Conservation (phyloP, 2,329 filamentous ascomycete species). For the Aureobasidium lini region DNA sequence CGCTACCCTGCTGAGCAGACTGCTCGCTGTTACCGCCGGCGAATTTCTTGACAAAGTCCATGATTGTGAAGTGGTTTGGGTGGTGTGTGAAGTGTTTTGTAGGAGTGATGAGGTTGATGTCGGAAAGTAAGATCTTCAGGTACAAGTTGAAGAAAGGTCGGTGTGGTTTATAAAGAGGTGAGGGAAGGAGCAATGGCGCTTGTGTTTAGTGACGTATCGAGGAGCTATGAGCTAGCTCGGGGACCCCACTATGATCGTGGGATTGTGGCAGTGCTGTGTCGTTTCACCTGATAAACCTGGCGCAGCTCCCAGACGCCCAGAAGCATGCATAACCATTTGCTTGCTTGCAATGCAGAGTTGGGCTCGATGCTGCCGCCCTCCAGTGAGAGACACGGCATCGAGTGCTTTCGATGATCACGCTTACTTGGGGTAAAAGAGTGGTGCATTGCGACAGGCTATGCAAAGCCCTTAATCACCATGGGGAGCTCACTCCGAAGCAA, state of each 20-base stretch:
- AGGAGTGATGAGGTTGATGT: neutral
- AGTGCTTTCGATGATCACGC: too few species aligned
- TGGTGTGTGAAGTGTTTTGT: neutral
- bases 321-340: neutral
- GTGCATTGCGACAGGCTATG: too few species aligned
- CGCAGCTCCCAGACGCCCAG: neutral
- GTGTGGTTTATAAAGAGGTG: neutral
- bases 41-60: slow-evolving; percentile 44
- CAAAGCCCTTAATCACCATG: too few species aligned
- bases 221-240: neutral
- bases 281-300: slow-evolving; percentile 4
- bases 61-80: slow-evolving; percentile 20
- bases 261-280: slow-evolving; percentile 1
- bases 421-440: too few species aligned
- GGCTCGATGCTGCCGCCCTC: too few species aligned
- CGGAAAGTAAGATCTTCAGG: neutral
- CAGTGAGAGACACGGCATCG: too few species aligned
- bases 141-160: neutral
- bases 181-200: neutral
- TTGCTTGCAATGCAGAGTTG: neutral
- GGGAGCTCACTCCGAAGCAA: too few species aligned
- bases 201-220: neutral
- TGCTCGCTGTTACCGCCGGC: slow-evolving; percentile 27
- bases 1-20: slow-evolving; percentile 17
- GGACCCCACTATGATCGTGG: slow-evolving; percentile 6